Conservation (phyloP, 2,329 filamentous ascomycete genomes). For the Clarireedia hainanense region DNA sequence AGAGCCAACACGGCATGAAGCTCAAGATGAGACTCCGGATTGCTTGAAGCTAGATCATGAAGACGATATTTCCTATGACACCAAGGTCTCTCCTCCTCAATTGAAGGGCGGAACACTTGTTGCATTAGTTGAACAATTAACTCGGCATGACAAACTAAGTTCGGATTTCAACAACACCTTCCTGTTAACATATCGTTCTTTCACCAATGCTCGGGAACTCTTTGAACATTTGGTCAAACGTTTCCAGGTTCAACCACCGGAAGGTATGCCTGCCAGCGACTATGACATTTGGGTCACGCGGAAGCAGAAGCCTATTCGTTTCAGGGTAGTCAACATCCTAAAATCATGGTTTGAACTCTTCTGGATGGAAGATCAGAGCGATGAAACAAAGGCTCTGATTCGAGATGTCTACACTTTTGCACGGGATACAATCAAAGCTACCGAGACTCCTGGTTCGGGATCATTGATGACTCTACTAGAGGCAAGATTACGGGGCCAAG, state of each 20-base stretch:
- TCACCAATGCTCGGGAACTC: constrained; percentile 81
- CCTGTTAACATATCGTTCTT: constrained; percentile 91
- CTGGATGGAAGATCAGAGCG: constrained; percentile 94
- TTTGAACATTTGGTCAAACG: constrained; percentile 89
- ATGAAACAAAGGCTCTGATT: constrained; percentile 76
- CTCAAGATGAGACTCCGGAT: constrained; percentile 69
- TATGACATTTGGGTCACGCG: constrained; percentile 84
- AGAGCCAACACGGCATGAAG: constrained; percentile 37
- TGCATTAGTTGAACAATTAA: constrained; percentile 89
- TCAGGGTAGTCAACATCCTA: constrained; percentile 93
- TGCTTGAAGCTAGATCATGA: constrained; percentile 84
- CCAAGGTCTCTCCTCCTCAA: constrained; percentile 64
- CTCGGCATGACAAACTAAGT: constrained; percentile 90
- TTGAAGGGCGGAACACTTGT: constrained; percentile 85
- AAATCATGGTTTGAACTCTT: constrained; percentile 99
- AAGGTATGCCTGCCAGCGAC: constrained; percentile 66
- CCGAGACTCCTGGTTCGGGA: constrained; percentile 81
- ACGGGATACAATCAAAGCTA: constrained; percentile 84
- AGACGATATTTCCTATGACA: constrained; percentile 81
- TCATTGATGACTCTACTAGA: constrained; percentile 82
- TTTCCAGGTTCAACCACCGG: constrained; percentile 86
- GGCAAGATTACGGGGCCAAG: constrained; percentile 80
- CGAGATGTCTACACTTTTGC: constrained; percentile 86
- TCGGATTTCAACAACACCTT: constrained; percentile 97
- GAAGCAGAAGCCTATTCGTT: constrained; percentile 93